Percentiles rank a stretch among this genome's conserved stretches.
Evolutionary conservation across 495 filamentous ascomycete genomes (phyloP).

Genomic region (Tricharina praecox): DNA sequence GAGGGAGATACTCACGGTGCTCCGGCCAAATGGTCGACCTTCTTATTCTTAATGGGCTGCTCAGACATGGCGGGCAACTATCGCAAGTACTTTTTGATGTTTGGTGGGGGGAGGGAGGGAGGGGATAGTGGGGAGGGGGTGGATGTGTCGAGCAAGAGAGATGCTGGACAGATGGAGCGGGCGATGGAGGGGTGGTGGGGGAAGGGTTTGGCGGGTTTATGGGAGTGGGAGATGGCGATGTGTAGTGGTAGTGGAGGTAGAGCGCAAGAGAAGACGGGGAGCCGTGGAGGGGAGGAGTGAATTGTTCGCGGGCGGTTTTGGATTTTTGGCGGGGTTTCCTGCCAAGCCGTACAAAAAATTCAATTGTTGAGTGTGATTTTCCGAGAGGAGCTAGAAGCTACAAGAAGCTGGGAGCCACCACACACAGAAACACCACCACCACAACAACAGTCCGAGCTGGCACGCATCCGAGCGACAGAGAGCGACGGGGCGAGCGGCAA

Average conservation of each 20-base stretch:
- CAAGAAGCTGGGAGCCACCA: neutral
- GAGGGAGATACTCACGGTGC: constrained; percentile 52
- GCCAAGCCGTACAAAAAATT: neutral
- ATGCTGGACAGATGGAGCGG: constrained; percentile 13
- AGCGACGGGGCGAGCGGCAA: too few species aligned
- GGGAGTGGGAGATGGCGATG: constrained; percentile 4
- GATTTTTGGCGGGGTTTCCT: neutral
- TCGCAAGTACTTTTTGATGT: too few species aligned
- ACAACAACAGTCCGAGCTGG: neutral
- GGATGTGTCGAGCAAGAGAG: constrained; percentile 6
- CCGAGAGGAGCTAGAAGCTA: neutral
- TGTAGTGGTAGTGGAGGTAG: neutral
- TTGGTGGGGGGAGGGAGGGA: too few species aligned
- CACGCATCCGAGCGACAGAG: too few species aligned
- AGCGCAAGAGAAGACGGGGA: constrained; percentile 3
- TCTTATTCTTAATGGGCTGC: constrained; percentile 70
- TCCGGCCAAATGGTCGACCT: constrained; percentile 51
- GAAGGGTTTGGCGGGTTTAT: constrained; percentile 9
- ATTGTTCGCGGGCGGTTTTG: constrained; percentile 3
- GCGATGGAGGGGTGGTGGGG: constrained; percentile 14
- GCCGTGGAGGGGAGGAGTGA: constrained; percentile 9
- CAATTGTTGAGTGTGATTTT: constrained; percentile 2
- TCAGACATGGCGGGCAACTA: constrained; percentile 52
- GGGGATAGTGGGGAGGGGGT: constrained; percentile 9
- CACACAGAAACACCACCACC: neutral